phyloP scores from a whole-genome alignment of 257 asterid genomes.

The Rauvolfia tetraphylla region DNA sequence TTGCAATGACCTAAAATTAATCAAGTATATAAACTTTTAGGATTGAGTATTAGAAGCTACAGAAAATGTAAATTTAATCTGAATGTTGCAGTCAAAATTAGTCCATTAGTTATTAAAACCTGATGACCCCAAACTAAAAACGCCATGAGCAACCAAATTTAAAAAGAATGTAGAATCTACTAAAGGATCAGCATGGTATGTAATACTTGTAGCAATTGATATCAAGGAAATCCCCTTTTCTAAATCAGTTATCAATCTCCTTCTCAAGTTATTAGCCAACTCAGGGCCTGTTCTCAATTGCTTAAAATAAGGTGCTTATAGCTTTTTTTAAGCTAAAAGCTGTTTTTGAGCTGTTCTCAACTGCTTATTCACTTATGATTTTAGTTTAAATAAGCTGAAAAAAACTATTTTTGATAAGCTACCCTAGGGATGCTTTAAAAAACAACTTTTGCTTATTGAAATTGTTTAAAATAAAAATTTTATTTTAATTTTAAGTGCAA shows the following conservation, averaged over 20 bases:
- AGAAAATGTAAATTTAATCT: background rate
- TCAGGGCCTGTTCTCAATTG: no score
- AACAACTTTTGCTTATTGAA: no score
- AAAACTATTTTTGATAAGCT: no score
- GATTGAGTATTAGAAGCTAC: background rate
- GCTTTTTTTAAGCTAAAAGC: no score
- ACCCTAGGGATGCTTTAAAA: background rate
- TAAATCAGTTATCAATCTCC: background rate
- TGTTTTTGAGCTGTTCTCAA: no score
- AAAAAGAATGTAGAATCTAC: background rate
- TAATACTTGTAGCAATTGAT: background rate
- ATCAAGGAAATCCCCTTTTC: background rate
- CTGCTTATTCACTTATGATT: no score
- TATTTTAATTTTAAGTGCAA: no score
- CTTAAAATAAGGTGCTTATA: no score
- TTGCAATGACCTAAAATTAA: background rate
- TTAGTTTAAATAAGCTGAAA: no score
- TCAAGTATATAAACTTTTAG: background rate
- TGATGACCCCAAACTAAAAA: background rate
- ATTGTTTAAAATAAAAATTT: no score
- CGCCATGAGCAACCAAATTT: background rate
- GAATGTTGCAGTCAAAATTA: background rate
- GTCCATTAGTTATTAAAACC: no score
- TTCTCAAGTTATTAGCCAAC: background rate
- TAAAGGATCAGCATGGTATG: background rate